These are phyloP conservation scores for Tillandsia leiboldiana DNA, from an alignment of 176 grass and related monocot species.

Conservation along the genomic window DNA sequence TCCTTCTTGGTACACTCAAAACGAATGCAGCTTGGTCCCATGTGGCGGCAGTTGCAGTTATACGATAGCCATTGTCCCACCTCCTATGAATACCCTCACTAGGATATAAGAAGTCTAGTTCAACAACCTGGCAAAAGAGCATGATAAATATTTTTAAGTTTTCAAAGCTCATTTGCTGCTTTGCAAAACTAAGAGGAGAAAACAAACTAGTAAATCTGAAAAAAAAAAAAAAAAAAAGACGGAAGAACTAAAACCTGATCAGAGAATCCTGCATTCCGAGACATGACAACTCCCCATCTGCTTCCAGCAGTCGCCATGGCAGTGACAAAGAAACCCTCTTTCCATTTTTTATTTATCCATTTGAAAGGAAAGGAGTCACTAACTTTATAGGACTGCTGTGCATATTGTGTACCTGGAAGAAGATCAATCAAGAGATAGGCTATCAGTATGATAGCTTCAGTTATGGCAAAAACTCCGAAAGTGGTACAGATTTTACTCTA, in stretches of 20 bases:
- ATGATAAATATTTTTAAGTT: not conserved
- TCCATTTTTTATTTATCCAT: constrained; percentile 99
- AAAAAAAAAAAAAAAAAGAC: not conserved
- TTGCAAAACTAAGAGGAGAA: constrained; percentile 7
- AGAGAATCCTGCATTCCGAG: constrained; percentile 81
- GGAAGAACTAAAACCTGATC: constrained; percentile 46
- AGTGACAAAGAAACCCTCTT: constrained; percentile 91
- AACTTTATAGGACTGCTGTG: constrained; percentile 97
- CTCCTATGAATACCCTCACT: constrained; percentile 96
- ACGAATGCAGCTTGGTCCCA: constrained; percentile 83
- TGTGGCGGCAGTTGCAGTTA: constrained; percentile 87
- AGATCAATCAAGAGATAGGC: constrained; percentile 16
- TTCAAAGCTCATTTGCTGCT: not conserved
- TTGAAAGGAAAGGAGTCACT: constrained; percentile 94
- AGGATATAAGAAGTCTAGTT: constrained; percentile 96
- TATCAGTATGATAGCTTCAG: constrained; percentile 10
- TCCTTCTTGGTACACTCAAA: constrained; percentile 81
- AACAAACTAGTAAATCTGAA: not conserved
- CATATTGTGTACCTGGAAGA: constrained; percentile 59
- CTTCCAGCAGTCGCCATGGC: constrained; percentile 91
- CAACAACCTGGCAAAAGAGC: constrained; percentile 60
- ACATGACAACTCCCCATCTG: constrained; percentile 98
- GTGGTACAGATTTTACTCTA: constrained; percentile 14
- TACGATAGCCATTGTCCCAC: constrained; percentile 83
- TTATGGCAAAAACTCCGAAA: constrained; percentile 6